These are phyloP conservation scores for Gnetum montanum DNA, from an alignment of 75 land plant genomes.

Conservation along the genomic window DNA sequence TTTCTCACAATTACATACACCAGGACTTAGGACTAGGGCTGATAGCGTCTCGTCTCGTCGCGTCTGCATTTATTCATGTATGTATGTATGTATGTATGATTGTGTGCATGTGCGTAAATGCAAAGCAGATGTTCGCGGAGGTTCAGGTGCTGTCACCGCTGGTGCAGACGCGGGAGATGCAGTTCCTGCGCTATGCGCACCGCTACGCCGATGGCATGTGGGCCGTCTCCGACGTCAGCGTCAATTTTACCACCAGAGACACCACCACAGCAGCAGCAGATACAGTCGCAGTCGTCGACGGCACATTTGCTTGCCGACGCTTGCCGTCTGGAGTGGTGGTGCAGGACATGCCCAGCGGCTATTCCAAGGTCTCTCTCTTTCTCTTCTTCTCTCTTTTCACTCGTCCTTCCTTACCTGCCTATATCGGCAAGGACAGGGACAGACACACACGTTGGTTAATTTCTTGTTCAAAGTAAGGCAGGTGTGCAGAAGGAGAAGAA, in stretches of 20 bases:
- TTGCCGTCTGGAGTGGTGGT: slow-evolving; percentile 69
- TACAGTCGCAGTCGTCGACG: not conserved
- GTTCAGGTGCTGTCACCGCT: slow-evolving; percentile 71
- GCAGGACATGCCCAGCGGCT: slow-evolving; percentile 84
- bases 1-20: no score
- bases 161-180: slow-evolving; percentile 56
- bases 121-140: slow-evolving; percentile 86
- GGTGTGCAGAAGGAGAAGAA: not conserved
- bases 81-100: no score
- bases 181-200: slow-evolving; percentile 78
- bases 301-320: slow-evolving; percentile 36
- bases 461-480: not conserved
- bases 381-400: not conserved
- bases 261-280: not conserved
- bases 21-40: no score
- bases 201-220: slow-evolving; percentile 26
- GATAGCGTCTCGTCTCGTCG: not conserved
- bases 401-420: not conserved
- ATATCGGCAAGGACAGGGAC: not conserved
- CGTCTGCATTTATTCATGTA: no score
- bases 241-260: not conserved
- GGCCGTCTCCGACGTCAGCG: slow-evolving; percentile 24
- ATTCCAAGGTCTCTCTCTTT: slow-evolving; percentile 30
- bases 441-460: not conserved
- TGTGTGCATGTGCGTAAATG: no score